Base-by-base conservation (phyloP, 257 asterid species). In the Nicotiana otophora region DNA sequence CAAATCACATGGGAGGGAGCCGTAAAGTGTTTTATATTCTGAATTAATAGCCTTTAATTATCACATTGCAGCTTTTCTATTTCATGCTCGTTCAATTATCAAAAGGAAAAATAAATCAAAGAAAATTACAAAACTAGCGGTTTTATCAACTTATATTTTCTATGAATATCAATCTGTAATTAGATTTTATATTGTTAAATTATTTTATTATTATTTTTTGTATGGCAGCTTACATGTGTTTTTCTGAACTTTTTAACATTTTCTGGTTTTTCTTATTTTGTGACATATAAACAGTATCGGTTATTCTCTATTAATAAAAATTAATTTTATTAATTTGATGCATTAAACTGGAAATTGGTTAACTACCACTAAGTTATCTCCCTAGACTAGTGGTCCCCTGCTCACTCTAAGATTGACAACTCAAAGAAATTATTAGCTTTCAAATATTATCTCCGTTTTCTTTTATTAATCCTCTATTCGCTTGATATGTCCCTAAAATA, bases 1-100 rank as follows among this genome's bases (percentile, higher is more conserved):
- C 90, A 83, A 85, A 80, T 88, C 90, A 86, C 93, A 88, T 89
- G 94, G 89, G 88, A 82, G 84, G 83, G 84, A 81, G 89, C 83
- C 84, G 23, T 81, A 88, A 90, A 88, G 85, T 64, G 34, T 64
- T 89, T 85, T 81, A 80, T 39, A 75, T 84, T 83, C 90, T 80
- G 68, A 83, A 77, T 82, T 67, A 53, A 6, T 62, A 74, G 78
- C 88, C 61, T 88, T 89, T 90, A 90, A 88, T 91, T 87, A 86
- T 88, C 81, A 84, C 83, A 61, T 51, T 51, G 81, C 92, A 90
- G 89, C 92, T 87, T 87, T 84, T 33, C 82, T 7, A 26, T 15
- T 78, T 78, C 55, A 78, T 10, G 54, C 19, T 60, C 19, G 30
- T 66, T 28, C 42, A 33, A 26, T 66, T 28, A 10, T 31, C 34